Percentiles rank a stretch among this genome's conserved stretches.
These are phyloP conservation scores for Eleusine indica DNA, from an alignment of 176 grass and related monocot genomes.

Conservation along the genomic window DNA sequence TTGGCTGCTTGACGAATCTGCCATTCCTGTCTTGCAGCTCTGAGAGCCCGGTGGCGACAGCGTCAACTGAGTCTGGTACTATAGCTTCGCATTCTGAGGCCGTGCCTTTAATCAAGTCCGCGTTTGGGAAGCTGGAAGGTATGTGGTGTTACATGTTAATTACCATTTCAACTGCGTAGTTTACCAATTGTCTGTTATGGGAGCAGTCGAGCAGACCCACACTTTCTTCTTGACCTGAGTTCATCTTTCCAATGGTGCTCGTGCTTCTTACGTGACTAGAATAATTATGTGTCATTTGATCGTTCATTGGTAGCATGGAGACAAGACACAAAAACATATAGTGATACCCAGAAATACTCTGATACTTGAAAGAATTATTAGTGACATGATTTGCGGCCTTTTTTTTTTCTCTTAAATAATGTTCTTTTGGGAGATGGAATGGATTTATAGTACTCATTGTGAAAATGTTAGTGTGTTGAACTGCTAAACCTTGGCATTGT, in stretches of 20 bases:
- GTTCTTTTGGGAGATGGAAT: constrained; percentile 28
- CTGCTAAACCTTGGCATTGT: not conserved
- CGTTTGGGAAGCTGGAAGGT: constrained; percentile 55
- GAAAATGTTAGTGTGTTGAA: not conserved
- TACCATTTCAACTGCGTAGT: not conserved
- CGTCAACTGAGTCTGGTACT: constrained; percentile 1
- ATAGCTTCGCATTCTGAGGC: constrained; percentile 38
- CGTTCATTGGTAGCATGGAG: not conserved
- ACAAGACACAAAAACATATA: not conserved
- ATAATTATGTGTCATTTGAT: not conserved
- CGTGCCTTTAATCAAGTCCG: constrained; percentile 54
- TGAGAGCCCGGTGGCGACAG: not conserved
- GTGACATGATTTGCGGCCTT: not conserved
- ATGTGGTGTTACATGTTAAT: not conserved
- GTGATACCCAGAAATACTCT: not conserved
- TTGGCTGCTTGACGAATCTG: not conserved
- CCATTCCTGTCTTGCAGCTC: constrained; percentile 33
- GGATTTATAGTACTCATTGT: constrained; percentile 4
- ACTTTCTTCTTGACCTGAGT: not conserved
- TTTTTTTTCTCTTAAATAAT: not conserved
- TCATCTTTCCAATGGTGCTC: constrained; percentile 3
- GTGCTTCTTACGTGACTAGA: not conserved
- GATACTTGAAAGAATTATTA: not conserved
- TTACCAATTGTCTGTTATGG: not conserved
- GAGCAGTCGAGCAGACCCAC: not conserved